Conservation (phyloP, 208 protist species). For the Trypanosoma lewisi region DNA sequence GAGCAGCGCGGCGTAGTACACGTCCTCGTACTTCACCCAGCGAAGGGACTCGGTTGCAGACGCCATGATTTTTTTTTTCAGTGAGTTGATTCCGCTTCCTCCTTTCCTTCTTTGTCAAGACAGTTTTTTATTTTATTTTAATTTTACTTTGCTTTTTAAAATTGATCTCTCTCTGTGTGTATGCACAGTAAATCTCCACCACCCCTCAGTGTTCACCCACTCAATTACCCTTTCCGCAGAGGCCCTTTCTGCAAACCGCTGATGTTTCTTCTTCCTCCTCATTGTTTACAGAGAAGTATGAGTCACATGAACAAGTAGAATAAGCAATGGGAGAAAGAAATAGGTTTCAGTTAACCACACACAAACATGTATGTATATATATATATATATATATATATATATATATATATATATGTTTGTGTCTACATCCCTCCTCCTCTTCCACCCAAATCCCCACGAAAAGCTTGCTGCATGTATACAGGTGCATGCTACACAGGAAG, state of each 20-base stretch:
- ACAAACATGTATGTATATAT: too few species aligned
- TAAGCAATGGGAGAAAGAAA: background rate
- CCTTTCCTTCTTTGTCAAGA: too few species aligned
- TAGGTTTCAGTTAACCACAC: too few species aligned
- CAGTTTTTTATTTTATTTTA: too few species aligned
- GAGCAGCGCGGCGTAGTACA: slow-evolving; percentile 67
- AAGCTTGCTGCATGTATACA: too few species aligned
- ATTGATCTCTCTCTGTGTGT: background rate
- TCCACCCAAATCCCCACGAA: too few species aligned
- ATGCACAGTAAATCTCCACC: background rate
- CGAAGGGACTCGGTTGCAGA: slow-evolving; percentile 37
- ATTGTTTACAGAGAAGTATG: background rate
- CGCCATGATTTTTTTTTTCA: background rate
- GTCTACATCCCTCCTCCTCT: too few species aligned
- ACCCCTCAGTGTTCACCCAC: background rate
- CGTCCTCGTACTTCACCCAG: slow-evolving; percentile 71
- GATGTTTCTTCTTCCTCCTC: background rate
- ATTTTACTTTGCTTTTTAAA: background rate
- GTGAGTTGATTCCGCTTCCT: background rate
- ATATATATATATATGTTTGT: too few species aligned
- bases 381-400: too few species aligned
- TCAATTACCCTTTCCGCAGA: background rate
- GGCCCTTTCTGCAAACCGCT: background rate
- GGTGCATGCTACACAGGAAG: too few species aligned
- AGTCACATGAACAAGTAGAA: background rate